Evolutionary conservation across 2,329 filamentous ascomycete species (phyloP), one percentile per base, ranked within the genome.

Genomic region (Aspergillus tamarii): DNA sequence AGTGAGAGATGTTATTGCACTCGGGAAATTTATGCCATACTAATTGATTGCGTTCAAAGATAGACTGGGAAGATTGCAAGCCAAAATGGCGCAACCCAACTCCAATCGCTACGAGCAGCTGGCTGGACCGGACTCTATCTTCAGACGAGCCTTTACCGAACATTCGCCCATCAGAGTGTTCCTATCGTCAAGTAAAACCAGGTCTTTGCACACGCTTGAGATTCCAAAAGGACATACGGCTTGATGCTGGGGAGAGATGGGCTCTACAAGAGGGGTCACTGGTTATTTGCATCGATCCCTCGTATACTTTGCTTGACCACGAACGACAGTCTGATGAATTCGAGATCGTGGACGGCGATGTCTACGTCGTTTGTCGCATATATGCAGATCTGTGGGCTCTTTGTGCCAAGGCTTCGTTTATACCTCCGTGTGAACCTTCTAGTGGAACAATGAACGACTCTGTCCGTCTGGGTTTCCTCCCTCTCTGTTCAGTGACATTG

Each of bases 371-470:
- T 43, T 74, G 72, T 50, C 69, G 65, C 4, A 61, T 78, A 54
- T 77, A 75, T 64, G 70, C 73, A 14, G 75, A 78, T 55, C 57
- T 77, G 34, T 78, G 76, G 76, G 74, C 75, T 53, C 70, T 75
- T 5, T 78, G 75, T 62, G 64, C 67, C 21, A 73, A 71, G 28
- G 57, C 73, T 14, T 72, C 72, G 19, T 67, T 72, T 9, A 48
- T 64, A 23, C 30, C 59, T 12, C 62, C 61, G 8, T 21, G 59
- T 14, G 48, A 59, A 23, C 55, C 19, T 7, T 53, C 48, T n/a
- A 21, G 57, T 21, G 43, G 60, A 8, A 52, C 48, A 1, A 53
- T 60, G 9, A 59, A 57, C 16, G 50, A 60, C 16, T 63, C 57
- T 26, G 57, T 64, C 23, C 66, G 67, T 41, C 54, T 75, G 48